phyloP scores from a whole-genome alignment of 2,329 filamentous ascomycete species.

The Drechslerella coelobrocha region DNA sequence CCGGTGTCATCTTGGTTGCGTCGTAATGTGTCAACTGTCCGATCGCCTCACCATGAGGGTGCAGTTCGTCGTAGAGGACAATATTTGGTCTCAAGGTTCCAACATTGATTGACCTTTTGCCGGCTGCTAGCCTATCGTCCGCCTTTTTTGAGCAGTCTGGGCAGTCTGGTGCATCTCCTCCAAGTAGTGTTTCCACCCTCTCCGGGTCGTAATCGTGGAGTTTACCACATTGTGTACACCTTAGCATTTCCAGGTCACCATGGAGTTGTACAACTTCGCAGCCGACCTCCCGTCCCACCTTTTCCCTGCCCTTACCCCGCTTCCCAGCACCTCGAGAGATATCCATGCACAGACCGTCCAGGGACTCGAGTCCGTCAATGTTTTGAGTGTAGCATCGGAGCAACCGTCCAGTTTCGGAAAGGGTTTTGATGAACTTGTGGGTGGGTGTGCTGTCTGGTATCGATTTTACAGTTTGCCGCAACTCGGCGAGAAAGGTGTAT shows the following conservation, averaged over 20 bases:
- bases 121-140: slow-evolving; percentile 68
- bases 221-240: slow-evolving; percentile 63
- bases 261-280: slow-evolving; percentile 69
- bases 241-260: slow-evolving; percentile 70
- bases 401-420: slow-evolving; percentile 72
- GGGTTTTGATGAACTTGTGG: slow-evolving; percentile 72
- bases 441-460: slow-evolving; percentile 68
- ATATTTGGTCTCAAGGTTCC: slow-evolving; percentile 75
- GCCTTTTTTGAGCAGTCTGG: slow-evolving; percentile 70
- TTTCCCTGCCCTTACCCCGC: slow-evolving; percentile 57
- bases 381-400: slow-evolving; percentile 78
- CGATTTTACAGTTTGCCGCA: slow-evolving; percentile 69
- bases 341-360: slow-evolving; percentile 71
- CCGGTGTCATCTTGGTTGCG: slow-evolving; percentile 66
- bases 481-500: slow-evolving; percentile 73
- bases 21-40: slow-evolving; percentile 73
- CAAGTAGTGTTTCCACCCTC: slow-evolving; percentile 62
- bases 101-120: slow-evolving; percentile 71
- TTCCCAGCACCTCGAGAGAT: slow-evolving; percentile 69
- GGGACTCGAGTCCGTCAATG: slow-evolving; percentile 75
- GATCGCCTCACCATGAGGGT: slow-evolving; percentile 72
- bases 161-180: slow-evolving; percentile 71
- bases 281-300: slow-evolving; percentile 41
- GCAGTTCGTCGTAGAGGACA: slow-evolving; percentile 76
- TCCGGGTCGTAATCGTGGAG: slow-evolving; percentile 61